Evolutionary conservation across 2,329 filamentous ascomycete species (phyloP).

Genomic region (Pyrenochaeta sp.): DNA sequence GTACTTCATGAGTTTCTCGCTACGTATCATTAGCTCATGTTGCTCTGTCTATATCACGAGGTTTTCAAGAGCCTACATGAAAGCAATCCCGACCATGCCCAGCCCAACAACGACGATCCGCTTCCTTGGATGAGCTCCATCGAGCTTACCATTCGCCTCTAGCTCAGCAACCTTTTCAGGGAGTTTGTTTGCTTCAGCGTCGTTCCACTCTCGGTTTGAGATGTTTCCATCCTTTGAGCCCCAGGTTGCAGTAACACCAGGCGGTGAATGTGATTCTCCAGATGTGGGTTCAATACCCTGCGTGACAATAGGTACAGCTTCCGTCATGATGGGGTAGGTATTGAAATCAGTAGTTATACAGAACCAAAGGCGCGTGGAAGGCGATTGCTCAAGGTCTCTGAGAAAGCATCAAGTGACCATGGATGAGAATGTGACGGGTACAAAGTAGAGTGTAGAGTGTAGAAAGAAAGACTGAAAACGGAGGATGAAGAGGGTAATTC

Average conservation of each 20-base stretch:
- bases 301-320: constrained; percentile 36
- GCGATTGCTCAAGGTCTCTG: background rate
- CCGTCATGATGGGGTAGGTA: constrained; percentile 24
- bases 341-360: background rate
- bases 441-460: background rate
- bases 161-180: constrained; percentile 52
- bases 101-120: constrained; percentile 83
- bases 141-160: constrained; percentile 36
- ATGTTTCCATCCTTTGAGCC: constrained; percentile 42
- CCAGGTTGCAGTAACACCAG: constrained; percentile 34
- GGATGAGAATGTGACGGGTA: too few relatives aligned
- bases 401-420: background rate
- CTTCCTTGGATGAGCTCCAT: constrained; percentile 56
- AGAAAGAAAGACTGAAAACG: background rate
- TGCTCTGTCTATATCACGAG: background rate
- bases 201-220: constrained; percentile 56
- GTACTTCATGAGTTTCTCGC: constrained; percentile 87
- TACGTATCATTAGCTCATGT: constrained; percentile 46
- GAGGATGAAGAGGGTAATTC: background rate
- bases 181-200: constrained; percentile 54
- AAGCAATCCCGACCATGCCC: constrained; percentile 90
- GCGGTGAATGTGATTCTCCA: constrained; percentile 40
- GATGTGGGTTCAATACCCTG: constrained; percentile 43
- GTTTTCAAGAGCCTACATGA: constrained; percentile 72
- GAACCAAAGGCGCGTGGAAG: background rate